Evolutionary conservation across 2,329 filamentous ascomycete species (phyloP).

Genomic region (Drechslerella dactyloides): DNA sequence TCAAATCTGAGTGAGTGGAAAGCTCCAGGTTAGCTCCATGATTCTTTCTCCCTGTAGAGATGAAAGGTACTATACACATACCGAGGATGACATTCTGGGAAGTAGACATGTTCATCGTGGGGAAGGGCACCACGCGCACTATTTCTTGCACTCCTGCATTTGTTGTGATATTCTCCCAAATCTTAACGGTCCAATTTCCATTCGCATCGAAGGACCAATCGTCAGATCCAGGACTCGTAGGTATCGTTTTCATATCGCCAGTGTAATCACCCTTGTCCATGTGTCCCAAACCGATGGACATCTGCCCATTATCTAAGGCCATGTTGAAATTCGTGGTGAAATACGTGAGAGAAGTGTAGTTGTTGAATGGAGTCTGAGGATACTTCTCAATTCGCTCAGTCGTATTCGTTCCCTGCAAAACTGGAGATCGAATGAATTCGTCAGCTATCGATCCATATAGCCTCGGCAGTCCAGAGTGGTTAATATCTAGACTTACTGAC

Average conservation of each 20-base stretch:
- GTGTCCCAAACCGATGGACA: conserved; percentile 30
- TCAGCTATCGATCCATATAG: background rate
- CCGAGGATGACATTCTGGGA: conserved; percentile 24
- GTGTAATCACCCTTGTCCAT: conserved; percentile 3
- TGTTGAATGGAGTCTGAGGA: conserved; percentile 23
- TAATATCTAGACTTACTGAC: conserved; percentile 7
- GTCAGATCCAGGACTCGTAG: background rate
- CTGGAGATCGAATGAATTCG: background rate
- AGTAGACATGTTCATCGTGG: conserved; percentile 12
- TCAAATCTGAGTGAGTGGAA: conserved; percentile 24
- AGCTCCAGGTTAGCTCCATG: background rate
- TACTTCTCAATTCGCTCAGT: background rate
- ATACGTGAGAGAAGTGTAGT: conserved; percentile 17
- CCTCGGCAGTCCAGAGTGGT: background rate
- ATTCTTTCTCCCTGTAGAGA: background rate
- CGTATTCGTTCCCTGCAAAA: background rate
- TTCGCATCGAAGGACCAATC: conserved; percentile 23
- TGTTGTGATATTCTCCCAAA: conserved; percentile 8
- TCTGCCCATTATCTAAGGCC: conserved; percentile 11
- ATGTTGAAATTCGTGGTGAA: conserved; percentile 42
- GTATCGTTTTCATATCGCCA: background rate
- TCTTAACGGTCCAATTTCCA: conserved; percentile 27
- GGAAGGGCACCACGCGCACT: conserved; percentile 8
- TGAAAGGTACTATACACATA: conserved; percentile 22
- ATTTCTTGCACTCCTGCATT: background rate